Base-by-base conservation (phyloP, 2,329 filamentous ascomycete genomes). In the Colletotrichum graminicola region DNA sequence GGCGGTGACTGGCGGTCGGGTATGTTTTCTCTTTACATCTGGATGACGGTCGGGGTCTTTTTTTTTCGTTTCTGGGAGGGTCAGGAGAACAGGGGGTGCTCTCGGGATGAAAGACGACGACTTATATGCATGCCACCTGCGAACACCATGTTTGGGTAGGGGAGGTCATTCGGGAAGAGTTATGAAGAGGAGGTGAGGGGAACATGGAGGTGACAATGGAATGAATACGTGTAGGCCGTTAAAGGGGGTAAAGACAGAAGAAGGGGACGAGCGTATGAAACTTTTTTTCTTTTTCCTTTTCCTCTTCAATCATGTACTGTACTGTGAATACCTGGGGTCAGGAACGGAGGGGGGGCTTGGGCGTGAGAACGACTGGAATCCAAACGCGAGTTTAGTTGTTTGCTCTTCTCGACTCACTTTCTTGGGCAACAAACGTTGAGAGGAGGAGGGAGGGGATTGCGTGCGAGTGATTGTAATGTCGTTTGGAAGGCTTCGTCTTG, bases 271-370 rank as follows among this genome's bases (percentile, higher is more conserved):
- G 69, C 59, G 69, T 59, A 69, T 60, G 60, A 68, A 68, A 23
- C 3, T 5, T 32, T 47, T 63, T 55, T 57, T 32, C 1, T 64
- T 32, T 16, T 64, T 59, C 62, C 51, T 52, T 16, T 18, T 23
- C 32, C 21, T 36, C 21, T 55, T 55, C 62, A 59, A 64, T 63
- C 65, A 51, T 73, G 72, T 73, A 73, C 49, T 73, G 70, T 73
- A 73, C 61, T 73, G 65, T 73, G 70, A 66, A 70, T 66, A 69
- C 59, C 65, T 73, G 70, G 70, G 72, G 62, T 61, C 62, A 69
- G 57, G 54, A 41, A 32, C 52, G 51, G 23, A 49, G 45, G 36
- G 47, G 16, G 49, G 7, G 34, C n/a, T 5, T 43, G n/a, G 34
- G 18, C 18, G 36, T 26, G 57, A 59, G 39, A 64, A 68, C 41